Percentiles rank a stretch among this genome's conserved stretches.
These are phyloP conservation scores for Vigna nakashimae DNA, from an alignment of 306 rosid genomes.

Conservation along the genomic window DNA sequence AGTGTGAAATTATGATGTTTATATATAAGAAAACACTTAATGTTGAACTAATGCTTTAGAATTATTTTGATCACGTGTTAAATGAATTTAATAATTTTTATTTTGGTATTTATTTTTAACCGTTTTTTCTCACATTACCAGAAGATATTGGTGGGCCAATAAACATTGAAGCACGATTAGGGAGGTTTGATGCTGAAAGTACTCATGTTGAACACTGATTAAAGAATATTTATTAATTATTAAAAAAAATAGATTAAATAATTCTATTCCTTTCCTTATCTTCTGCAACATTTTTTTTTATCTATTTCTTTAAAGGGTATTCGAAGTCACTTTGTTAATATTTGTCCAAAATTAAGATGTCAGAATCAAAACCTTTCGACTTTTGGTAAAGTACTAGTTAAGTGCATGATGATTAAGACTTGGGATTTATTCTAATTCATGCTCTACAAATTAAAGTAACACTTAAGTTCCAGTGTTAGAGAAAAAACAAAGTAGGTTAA, in stretches of 20 bases:
- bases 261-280: neutral
- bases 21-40: neutral
- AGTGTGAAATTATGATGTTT: no score
- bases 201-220: neutral
- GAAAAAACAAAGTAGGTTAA: no score
- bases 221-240: slow-evolving; percentile 1
- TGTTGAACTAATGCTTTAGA: neutral
- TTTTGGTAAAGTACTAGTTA: neutral
- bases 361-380: slow-evolving; percentile 24
- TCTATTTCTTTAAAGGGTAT: neutral
- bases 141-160: neutral
- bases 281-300: neutral
- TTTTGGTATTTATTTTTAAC: neutral
- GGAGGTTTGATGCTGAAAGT: neutral
- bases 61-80: no score
- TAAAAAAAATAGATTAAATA: neutral
- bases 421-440: slow-evolving; percentile 24
- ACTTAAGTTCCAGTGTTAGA: neutral
- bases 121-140: no score
- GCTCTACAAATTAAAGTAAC: slow-evolving; percentile 2
- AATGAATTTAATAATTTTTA: no score
- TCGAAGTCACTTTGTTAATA: neutral
- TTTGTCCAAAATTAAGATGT: neutral
- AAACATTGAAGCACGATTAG: neutral
- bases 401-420: slow-evolving; percentile 27